A percentile compares a stretch with the other conserved stretches of the same genome.
phyloP scores from a whole-genome alignment of 306 rosid genomes.

The Ormosia semicastrata region DNA sequence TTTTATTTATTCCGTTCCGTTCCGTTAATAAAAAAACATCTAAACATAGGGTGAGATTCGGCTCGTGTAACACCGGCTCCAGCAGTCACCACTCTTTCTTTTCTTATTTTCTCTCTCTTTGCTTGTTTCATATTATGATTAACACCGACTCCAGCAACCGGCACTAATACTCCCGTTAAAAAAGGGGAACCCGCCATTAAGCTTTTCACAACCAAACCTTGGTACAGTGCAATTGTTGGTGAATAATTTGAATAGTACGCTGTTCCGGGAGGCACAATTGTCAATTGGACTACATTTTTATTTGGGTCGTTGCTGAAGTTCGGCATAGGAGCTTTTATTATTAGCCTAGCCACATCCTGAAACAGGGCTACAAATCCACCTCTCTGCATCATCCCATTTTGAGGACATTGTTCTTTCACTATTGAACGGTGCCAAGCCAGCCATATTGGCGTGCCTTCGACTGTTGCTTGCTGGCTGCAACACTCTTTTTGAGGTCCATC shows the following conservation, averaged over 20 bases:
- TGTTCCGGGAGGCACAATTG: slow-evolving; percentile 52
- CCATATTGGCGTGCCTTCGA: slow-evolving; percentile 32
- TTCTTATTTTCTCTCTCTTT: too few species aligned
- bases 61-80: too few species aligned
- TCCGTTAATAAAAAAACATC: too few species aligned
- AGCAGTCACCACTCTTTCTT: too few species aligned
- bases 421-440: slow-evolving; percentile 53
- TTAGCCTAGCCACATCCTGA: slow-evolving; percentile 35
- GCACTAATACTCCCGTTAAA: slow-evolving; percentile 69
- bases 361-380: slow-evolving; percentile 94
- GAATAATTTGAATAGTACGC: slow-evolving; percentile 47
- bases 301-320: slow-evolving; percentile 58
- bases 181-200: slow-evolving; percentile 58
- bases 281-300: slow-evolving; percentile 90
- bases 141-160: too few species aligned
- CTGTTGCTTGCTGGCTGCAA: slow-evolving; percentile 37
- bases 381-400: slow-evolving; percentile 96
- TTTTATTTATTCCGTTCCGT: too few species aligned
- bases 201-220: slow-evolving; percentile 46
- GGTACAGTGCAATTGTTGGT: slow-evolving; percentile 40
- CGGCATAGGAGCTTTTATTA: slow-evolving; percentile 29
- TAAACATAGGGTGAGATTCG: too few species aligned
- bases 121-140: too few species aligned
- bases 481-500: slow-evolving; percentile 77
- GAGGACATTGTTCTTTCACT: slow-evolving; percentile 83